Conservation (phyloP, 768 basidiomycete genomes). For the Tremella yokohamensis region DNA sequence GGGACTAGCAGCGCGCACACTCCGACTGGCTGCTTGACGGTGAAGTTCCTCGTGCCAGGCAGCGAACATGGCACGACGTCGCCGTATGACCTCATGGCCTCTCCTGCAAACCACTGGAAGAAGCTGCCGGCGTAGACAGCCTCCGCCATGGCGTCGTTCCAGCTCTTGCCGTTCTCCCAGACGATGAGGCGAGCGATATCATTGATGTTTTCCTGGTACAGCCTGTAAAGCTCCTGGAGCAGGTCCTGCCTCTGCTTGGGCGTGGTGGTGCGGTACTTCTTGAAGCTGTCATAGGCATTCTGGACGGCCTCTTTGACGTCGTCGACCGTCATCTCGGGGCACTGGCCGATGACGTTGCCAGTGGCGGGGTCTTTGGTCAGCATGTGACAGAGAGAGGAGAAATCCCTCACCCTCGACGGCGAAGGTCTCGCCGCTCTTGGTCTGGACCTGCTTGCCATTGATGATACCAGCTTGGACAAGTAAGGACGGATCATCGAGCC, state of each 20-base stretch:
- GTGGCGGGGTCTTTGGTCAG: slow-evolving; percentile 74
- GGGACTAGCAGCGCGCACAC: slow-evolving; percentile 51
- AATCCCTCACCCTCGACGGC: slow-evolving; percentile 66
- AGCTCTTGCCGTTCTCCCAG: slow-evolving; percentile 88
- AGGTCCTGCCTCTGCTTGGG: slow-evolving; percentile 80
- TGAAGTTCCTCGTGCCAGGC: slow-evolving; percentile 70
- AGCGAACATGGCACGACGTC: slow-evolving; percentile 78
- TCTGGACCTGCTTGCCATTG: slow-evolving; percentile 79
- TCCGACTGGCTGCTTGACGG: slow-evolving; percentile 80
- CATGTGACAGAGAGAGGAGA: background rate
- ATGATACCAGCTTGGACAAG: slow-evolving; percentile 74
- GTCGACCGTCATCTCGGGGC: slow-evolving; percentile 81
- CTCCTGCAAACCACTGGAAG: slow-evolving; percentile 63
- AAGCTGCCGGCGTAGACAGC: slow-evolving; percentile 59
- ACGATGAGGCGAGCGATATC: slow-evolving; percentile 85
- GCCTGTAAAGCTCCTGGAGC: slow-evolving; percentile 68
- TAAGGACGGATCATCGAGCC: slow-evolving; percentile 69
- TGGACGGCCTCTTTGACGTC: slow-evolving; percentile 82
- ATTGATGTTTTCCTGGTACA: slow-evolving; percentile 79
- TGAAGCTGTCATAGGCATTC: slow-evolving; percentile 75
- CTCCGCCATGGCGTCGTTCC: slow-evolving; percentile 82
- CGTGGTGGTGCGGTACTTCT: slow-evolving; percentile 79
- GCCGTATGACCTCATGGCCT: slow-evolving; percentile 88
- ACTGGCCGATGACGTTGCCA: slow-evolving; percentile 70
- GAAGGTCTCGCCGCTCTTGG: slow-evolving; percentile 69